Evolutionary conservation across 139 green algal species (phyloP), one percentile per base, ranked within the genome.

Genomic region (Chlorella sp.): DNA sequence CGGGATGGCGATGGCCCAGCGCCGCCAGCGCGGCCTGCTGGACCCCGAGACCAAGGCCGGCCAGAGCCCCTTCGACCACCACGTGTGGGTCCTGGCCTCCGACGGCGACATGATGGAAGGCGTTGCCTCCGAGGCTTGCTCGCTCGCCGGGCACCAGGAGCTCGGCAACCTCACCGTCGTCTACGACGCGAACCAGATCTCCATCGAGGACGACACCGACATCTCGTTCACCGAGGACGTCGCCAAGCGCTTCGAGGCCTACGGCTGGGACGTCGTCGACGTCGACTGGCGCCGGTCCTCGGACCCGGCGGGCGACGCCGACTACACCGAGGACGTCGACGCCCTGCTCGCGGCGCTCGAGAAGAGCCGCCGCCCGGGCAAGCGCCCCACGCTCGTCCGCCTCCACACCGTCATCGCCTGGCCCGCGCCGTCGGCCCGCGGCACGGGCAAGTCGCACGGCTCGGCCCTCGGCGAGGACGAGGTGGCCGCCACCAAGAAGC

Each of bases 201-300:
- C 67, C 67, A 67, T 74, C 5, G 95, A 99, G 72, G 95, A 95
- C 69, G 84, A 97, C 91, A 98, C 95, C 26, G 91, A 98, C 66
- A 97, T 99, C 87, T 94, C 92, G 42, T 99, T 99, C 93, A 99
- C 95, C 31, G 95, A 99, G 89, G 94, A 99, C 75, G 95, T 99
- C 24, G 77, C 59, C 61, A 88, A 88, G 30, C 91, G 95, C 70
- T 99, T 92, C 81, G 94, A 96, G 79, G 79, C 75, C 17, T 55
- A 76, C 64, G 69, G 60, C 32, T 60, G 69, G 29, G 20, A 59
- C 32, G 32, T 65, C 50, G 14, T 74, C n/a, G 29, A 49, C 23
- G n/a, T 66, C 49, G 23, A 89, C n/a, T n/a, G n/a, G n/a, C n/a
- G n/a, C n/a, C n/a, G n/a, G n/a, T n/a, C n/a, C n/a, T n/a, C n/a